These are phyloP conservation scores for Irpex sp. DNA, from an alignment of 1,284 basidiomycete genomes.

Conservation along the genomic window DNA sequence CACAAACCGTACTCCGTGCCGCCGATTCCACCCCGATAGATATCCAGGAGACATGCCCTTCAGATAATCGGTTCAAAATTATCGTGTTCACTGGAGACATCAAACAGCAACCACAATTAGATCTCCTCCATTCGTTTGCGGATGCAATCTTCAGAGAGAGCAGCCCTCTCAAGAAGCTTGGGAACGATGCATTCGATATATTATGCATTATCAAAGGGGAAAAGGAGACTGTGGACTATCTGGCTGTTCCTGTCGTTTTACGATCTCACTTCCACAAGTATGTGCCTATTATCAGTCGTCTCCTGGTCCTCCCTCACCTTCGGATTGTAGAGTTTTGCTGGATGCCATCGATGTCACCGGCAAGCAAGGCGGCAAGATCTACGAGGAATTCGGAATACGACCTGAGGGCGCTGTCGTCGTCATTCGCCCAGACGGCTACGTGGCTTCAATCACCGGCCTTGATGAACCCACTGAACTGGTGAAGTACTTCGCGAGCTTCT, in stretches of 20 bases:
- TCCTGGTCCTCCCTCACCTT: background rate
- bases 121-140: conserved; percentile 3
- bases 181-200: background rate
- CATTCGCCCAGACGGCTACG: conserved; percentile 2
- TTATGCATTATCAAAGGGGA: background rate
- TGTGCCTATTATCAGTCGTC: background rate
- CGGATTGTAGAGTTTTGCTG: background rate
- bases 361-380: conserved; percentile 1
- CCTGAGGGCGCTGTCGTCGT: background rate
- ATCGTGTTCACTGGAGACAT: conserved; percentile 12
- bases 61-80: conserved; percentile 16
- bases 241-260: conserved; percentile 26
- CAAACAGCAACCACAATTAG: background rate
- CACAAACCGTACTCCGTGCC: conserved; percentile 6
- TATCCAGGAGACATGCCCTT: conserved; percentile 20
- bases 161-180: background rate
- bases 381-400: background rate
- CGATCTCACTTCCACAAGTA: conserved; percentile 32
- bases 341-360: background rate
- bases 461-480: background rate
- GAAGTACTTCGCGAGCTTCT: background rate
- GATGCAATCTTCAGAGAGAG: background rate
- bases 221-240: conserved; percentile 25
- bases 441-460: background rate
- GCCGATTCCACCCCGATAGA: conserved; percentile 3